Base-by-base conservation (phyloP, 2,329 filamentous ascomycete genomes). In the Phialophora chinensis region DNA sequence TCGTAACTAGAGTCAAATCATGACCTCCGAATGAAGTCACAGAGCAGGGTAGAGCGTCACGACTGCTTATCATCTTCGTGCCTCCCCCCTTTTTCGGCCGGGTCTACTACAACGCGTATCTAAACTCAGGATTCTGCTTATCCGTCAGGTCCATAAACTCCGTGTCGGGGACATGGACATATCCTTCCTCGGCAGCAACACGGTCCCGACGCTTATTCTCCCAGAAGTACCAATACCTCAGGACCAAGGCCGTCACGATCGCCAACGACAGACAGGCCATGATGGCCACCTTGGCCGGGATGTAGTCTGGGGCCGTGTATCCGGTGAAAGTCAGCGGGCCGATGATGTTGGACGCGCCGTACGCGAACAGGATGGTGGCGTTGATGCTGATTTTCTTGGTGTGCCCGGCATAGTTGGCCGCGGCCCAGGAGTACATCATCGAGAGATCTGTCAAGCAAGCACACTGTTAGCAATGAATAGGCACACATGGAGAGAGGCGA, bases 371-470 rank as follows among this genome's bases (percentile, higher is more conserved):
- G 60, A 84, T 82, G 0, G 81, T 80, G 47, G 81, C 78, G 2
- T 80, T 80, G 17, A 77, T 80, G 12, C 79, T 80, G 3, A 81
- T 82, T 29, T 81, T 79, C 74, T 84, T 85, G 2, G 81, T 82
- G 63, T 84, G 81, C 0, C 82, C 82, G 5, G 79, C 80, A 2
- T 80, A 76, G 66, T 85, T 85, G 23, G 75, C 78, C 29, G 80
- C 79, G 3, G 80, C 81, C 80, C 79, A 82, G 12, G 79, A 77
- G 52, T 81, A 80, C 59, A 61, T 61, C 49, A 61, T 61, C 14
- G 59, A 23, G 82, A 70, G 31, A 82, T 74, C 17, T 82, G 73
- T 4, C 76, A 17, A 11, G 12, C 14, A 44, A 6, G 38, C 14
- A 5, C 8, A 5, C 8, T 17, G 5, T 42, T 20, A 44, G 38